phyloP scores from a whole-genome alignment of 2,329 filamentous ascomycete species.

The Talaromyces sp. region DNA sequence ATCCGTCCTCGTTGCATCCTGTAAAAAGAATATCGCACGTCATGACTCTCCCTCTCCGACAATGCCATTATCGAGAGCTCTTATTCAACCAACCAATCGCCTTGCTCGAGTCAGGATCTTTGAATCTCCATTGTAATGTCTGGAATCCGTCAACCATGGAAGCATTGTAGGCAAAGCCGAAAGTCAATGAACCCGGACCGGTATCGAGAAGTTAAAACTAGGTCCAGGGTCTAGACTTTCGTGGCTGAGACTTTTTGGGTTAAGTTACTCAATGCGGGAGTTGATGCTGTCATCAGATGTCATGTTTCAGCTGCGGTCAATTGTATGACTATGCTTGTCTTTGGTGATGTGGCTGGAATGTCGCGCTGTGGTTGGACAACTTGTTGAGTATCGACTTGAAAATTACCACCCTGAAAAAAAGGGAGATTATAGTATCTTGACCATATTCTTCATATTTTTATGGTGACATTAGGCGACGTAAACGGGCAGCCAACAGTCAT shows the following conservation, averaged over 20 bases:
- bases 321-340: background rate
- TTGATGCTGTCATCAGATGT: background rate
- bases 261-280: background rate
- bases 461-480: too few relatives aligned
- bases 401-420: too few relatives aligned
- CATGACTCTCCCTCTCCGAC: background rate
- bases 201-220: background rate
- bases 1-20: background rate
- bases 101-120: background rate
- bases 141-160: background rate
- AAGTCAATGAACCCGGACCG: background rate
- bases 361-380: background rate
- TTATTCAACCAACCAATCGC: background rate
- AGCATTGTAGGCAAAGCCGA: background rate
- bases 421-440: too few relatives aligned
- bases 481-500: too few relatives aligned
- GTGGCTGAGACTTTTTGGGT: background rate
- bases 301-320: background rate
- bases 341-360: background rate
- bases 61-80: background rate
- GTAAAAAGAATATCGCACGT: background rate
- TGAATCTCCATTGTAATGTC: background rate
- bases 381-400: too few relatives aligned
- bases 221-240: background rate
- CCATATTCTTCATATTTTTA: too few relatives aligned